Base-by-base conservation (phyloP, 192 early-diverging fungal genomes). In the Linnemannia schmuckeri region DNA sequence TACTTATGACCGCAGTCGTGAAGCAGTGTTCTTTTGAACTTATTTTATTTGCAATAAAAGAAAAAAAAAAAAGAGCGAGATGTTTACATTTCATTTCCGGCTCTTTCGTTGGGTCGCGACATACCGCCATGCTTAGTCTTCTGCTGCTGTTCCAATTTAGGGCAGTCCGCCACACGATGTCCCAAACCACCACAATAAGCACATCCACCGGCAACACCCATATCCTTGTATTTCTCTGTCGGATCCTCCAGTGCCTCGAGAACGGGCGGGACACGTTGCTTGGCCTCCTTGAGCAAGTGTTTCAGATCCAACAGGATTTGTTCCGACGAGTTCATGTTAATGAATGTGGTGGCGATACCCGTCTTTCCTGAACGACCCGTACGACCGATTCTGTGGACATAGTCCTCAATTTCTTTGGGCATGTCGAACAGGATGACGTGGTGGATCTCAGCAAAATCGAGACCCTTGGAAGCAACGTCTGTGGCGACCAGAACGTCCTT, bases 351-450 rank as follows among this genome's bases (percentile, higher is more conserved):
- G 0, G 98, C 98, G 4, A 98, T 93, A 52, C 98, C 98, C 0
- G 98, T 98, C 86, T 97, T 97, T 35, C 98, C 98, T 8, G 95
- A 95, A 83, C 98, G 97, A 74, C 98, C 98, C 12, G 98, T 99
- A 88, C 98, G 95, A 78, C 98, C 98, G 78, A 99, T 99, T 55
- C 98, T 91, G 89, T 99, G 97, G 3, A 98, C 96, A 88, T 98
- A 99, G 89, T 99, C 97, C 91, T 99, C 98, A 89, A 99, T 99
- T 83, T 99, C 98, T 81, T 98, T 98, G 55, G 98, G 98, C 96
- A 99, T 97, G 84, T 99, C 98, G 89, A 96, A 99, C 85, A 99
- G 97, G 81, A 99, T 99, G 70, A 99, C 98, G 77, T 99, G 98
- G 79, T 98, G 96, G 89, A 99, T 98, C 77, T 95, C 95, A 10